Conservation (phyloP, 192 early-diverging fungal species). For the Borealophlyctis nickersoniae region DNA sequence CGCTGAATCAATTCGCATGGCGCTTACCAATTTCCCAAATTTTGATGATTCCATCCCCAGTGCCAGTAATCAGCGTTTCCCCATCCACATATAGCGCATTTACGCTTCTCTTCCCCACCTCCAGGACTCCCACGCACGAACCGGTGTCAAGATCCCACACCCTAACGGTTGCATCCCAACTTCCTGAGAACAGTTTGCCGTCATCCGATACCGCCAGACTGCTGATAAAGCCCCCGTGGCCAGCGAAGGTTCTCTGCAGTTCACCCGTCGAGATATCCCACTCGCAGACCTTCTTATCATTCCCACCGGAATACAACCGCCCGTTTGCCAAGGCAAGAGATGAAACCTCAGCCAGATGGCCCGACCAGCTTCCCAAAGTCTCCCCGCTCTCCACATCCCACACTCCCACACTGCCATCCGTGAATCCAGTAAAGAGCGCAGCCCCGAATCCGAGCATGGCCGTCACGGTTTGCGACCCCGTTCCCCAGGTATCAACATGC, state of each 20-base stretch:
- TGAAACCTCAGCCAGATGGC: constrained; percentile 10
- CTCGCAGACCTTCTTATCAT: constrained; percentile 18
- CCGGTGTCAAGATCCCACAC: constrained; percentile 23
- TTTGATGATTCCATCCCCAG: constrained; percentile 15
- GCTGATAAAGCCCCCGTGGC: constrained; percentile 13
- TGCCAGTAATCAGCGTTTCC: constrained; percentile 8
- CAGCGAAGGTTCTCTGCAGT: constrained; percentile 23
- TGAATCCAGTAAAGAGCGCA: constrained; percentile 25
- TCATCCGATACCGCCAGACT: constrained; percentile 10
- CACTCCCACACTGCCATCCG: constrained; percentile 25
- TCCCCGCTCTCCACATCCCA: constrained; percentile 20
- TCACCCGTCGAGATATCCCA: constrained; percentile 22
- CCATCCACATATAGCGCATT: neutral
- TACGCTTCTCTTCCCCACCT: constrained; percentile 9
- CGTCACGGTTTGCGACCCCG: constrained; percentile 14
- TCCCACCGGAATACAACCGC: constrained; percentile 19
- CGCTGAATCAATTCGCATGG: neutral
- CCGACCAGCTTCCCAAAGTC: constrained; percentile 9
- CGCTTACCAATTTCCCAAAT: constrained; percentile 17
- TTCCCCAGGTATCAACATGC: too few species aligned
- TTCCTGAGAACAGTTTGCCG: constrained; percentile 10
- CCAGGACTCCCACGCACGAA: neutral
- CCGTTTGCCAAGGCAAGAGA: neutral
- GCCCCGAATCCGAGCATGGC: constrained; percentile 16
- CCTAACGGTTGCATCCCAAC: constrained; percentile 17